Conservation (phyloP, 495 filamentous ascomycete genomes). For the Rusavskia elegans region DNA sequence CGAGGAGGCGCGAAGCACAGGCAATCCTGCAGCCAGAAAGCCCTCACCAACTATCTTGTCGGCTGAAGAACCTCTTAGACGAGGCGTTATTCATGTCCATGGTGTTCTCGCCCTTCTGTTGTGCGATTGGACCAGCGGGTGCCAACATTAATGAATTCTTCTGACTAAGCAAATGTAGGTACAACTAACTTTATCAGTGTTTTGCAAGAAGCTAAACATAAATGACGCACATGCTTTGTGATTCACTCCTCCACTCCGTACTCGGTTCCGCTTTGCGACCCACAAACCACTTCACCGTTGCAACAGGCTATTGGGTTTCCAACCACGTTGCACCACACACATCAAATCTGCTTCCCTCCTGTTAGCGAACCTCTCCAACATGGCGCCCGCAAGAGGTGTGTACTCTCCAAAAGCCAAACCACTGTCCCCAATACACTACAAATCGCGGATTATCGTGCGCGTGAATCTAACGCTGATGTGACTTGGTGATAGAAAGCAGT, state of each 20-base stretch:
- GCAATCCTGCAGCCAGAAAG: too few species aligned
- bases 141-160: too few species aligned
- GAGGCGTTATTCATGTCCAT: too few species aligned
- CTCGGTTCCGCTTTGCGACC: not conserved
- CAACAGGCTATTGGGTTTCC: not conserved
- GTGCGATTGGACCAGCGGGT: too few species aligned
- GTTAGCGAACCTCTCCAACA: not conserved
- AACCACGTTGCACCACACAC: not conserved
- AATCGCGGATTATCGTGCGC: not conserved
- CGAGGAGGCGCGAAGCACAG: too few species aligned
- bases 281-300: not conserved
- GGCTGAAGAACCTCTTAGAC: too few species aligned
- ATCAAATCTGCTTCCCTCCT: not conserved
- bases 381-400: not conserved
- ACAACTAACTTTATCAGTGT: too few species aligned
- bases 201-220: too few species aligned
- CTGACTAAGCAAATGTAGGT: too few species aligned
- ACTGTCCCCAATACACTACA: not conserved
- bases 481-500: slow-evolving; percentile 35
- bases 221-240: not conserved
- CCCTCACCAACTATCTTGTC: too few species aligned
- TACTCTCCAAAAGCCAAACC: not conserved
- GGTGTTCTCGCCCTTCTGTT: too few species aligned
- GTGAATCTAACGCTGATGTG: not conserved
- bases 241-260: too few species aligned